Conservation (phyloP, 192 early-diverging fungal genomes). For the Backusella tarrabulga region DNA sequence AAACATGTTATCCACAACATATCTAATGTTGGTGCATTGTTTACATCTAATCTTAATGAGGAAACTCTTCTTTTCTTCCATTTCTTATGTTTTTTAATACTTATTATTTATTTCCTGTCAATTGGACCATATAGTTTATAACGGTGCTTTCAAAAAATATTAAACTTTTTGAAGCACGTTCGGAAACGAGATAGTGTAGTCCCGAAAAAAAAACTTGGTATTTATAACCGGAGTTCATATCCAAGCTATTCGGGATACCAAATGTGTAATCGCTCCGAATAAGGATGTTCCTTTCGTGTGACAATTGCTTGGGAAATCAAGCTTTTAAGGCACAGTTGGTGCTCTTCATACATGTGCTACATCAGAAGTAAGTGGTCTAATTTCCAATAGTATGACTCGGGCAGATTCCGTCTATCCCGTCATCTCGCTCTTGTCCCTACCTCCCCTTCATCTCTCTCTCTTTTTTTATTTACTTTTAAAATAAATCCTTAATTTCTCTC, state of each 20-base stretch:
- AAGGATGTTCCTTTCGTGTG: background rate
- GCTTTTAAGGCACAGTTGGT: background rate
- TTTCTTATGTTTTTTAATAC: background rate
- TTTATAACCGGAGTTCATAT: background rate
- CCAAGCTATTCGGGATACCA: background rate
- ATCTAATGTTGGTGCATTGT: background rate
- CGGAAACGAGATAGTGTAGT: background rate
- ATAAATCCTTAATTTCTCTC: background rate
- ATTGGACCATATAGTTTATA: background rate
- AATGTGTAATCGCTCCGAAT: background rate
- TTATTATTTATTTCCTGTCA: background rate
- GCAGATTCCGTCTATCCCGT: background rate
- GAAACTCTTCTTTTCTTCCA: background rate
- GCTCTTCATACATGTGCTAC: conserved; percentile 1
- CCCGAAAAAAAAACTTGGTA: background rate
- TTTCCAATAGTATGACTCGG: background rate
- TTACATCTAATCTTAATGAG: conserved; percentile 3
- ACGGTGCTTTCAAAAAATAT: background rate
- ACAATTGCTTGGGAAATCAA: background rate
- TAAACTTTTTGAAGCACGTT: background rate
- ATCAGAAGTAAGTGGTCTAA: background rate
- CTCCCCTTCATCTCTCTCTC: background rate
- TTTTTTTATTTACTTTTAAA: background rate
- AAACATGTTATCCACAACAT: background rate
- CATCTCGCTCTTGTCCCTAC: background rate